Percentiles rank a stretch among this genome's conserved stretches.
Evolutionary conservation across 2,329 filamentous ascomycete species (phyloP).

Genomic region (Beauveria medogensis): DNA sequence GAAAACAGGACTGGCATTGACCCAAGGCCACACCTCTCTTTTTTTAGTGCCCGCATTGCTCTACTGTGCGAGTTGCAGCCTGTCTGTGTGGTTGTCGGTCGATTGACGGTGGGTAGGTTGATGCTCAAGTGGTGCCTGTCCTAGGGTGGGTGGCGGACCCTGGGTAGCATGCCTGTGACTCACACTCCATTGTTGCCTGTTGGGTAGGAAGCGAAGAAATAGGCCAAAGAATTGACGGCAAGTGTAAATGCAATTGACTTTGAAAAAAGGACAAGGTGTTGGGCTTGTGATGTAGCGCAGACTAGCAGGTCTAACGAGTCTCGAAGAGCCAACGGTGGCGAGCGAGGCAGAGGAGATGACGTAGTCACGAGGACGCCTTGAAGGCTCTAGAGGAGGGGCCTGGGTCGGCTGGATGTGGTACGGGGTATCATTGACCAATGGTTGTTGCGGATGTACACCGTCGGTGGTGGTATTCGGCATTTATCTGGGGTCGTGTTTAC

Average conservation of each 20-base stretch:
- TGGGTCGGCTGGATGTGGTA: neutral
- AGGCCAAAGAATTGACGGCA: no score
- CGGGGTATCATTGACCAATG: neutral
- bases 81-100: no score
- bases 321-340: neutral
- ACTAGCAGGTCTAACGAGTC: neutral
- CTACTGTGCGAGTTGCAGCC: neutral
- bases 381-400: neutral
- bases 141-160: no score
- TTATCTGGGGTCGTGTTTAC: no score
- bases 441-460: neutral
- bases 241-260: neutral
- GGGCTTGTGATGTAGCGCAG: neutral
- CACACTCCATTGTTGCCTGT: no score
- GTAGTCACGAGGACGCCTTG: conserved; percentile 7
- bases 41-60: neutral
- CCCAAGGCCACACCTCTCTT: neutral
- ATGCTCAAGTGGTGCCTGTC: neutral
- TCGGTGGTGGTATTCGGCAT: no score
- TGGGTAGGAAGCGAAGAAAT: no score
- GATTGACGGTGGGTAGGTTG: neutral
- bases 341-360: conserved; percentile 7
- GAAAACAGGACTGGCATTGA: neutral
- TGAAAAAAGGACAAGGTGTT: neutral
- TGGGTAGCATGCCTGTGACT: no score